Evolutionary conservation across 2,329 filamentous ascomycete genomes (phyloP).

Genomic region (Diaporthe destruens): DNA sequence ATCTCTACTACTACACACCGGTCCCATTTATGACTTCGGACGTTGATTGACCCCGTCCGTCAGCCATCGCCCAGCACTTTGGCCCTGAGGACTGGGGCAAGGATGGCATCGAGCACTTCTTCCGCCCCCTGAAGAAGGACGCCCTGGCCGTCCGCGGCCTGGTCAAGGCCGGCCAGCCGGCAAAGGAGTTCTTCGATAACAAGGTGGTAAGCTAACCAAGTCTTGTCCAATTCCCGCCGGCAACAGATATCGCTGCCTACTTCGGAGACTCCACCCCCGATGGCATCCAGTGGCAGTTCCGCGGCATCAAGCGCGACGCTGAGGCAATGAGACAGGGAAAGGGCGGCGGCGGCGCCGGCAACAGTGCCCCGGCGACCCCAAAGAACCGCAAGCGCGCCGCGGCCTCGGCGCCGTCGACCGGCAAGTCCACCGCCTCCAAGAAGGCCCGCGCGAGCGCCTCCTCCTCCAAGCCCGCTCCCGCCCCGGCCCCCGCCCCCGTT

Average conservation of each 20-base stretch:
- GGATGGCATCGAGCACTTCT: constrained; percentile 63
- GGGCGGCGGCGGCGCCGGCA: background rate
- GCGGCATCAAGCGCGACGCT: constrained; percentile 66
- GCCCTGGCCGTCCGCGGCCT: constrained; percentile 54
- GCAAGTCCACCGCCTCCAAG: constrained; percentile 37
- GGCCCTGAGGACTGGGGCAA: constrained; percentile 62
- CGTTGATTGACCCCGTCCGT: constrained; percentile 41
- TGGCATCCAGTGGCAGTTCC: constrained; percentile 73
- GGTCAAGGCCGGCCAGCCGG: constrained; percentile 54
- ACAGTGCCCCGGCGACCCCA: constrained; percentile 21
- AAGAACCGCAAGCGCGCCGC: constrained; percentile 39
- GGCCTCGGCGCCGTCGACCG: constrained; percentile 32
- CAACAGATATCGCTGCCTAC: constrained; percentile 68
- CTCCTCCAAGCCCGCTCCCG: background rate
- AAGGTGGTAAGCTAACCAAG: constrained; percentile 38
- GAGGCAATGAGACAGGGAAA: constrained; percentile 55
- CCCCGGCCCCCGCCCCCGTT: background rate
- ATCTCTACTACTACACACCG: background rate
- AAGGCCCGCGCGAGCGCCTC: constrained; percentile 19
- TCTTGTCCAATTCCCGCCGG: constrained; percentile 29
- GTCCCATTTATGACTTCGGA: background rate
- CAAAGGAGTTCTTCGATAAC: constrained; percentile 55
- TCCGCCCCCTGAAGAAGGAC: constrained; percentile 61
- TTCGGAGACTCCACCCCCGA: constrained; percentile 70
- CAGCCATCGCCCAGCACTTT: constrained; percentile 62